Base-by-base conservation (phyloP, 23 red algal genomes). In the Agarophyton chilense region DNA sequence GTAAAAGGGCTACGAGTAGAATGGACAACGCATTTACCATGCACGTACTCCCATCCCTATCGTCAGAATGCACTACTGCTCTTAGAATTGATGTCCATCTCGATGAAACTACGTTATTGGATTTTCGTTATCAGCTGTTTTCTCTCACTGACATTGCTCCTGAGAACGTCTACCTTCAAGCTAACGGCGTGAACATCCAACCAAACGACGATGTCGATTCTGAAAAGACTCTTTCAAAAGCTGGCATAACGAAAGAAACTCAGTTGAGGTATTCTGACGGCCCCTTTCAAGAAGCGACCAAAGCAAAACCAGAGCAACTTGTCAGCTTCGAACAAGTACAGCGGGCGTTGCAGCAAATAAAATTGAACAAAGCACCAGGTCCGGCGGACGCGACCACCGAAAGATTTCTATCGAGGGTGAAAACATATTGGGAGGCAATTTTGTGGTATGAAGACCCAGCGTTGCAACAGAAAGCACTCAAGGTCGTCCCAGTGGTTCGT, bases 131-230 rank as follows among this genome's bases (percentile, higher is more conserved):
- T 54, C 70, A 78, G 51, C 35, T 89, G 21, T 89, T 89, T 72
- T 89, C 85, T 60, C 54, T 89, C 17, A 89, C 85, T 32, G 85
- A 89, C 42, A 89, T 89, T 60, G 66, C 70, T 32, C 85, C 85
- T 16, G 67, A 89, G 41, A 38, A 46, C 16, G 47, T 86, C 43
- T 55, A 53, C 18, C 62, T 86, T 40, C 82, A 50, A 46, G 45
- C 65, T 35, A 72, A 72, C 18, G 42, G 42, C 42, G 41, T 35
- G 13, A 6, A 33, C 28, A 47, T 86, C 50, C 26, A 49, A 19
- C 82, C 82, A 38, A 53, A 73, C 35, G 82, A 86, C 65, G 26
- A 35, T 2, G 19, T 50, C 11, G 82, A 86, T 26, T 16, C 43
- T 14, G 16, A 19, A 1, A 40, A 63, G 11, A 72, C 82, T 1